phyloP scores from a whole-genome alignment of 106 monocot genomes.

The Cymbidium sinense region DNA sequence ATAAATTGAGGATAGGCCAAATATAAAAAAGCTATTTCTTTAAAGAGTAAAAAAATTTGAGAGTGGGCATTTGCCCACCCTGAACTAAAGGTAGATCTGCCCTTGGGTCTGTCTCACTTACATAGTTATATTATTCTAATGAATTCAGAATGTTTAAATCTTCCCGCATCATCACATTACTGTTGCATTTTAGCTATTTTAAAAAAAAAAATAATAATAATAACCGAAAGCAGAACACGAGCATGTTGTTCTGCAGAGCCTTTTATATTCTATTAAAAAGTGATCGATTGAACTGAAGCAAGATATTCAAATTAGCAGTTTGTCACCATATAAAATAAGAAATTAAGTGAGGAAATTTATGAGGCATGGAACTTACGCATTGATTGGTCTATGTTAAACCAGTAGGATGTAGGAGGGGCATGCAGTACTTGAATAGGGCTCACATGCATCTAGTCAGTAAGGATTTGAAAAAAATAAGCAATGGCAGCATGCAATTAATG shows the following conservation, averaged over 20 bases:
- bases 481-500: not conserved
- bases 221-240: not conserved
- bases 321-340: not conserved
- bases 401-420: too few relatives aligned
- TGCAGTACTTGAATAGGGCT: not conserved
- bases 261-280: too few relatives aligned
- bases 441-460: not conserved
- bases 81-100: not conserved
- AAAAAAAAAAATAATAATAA: too few relatives aligned
- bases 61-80: too few relatives aligned
- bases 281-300: not conserved
- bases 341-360: not conserved
- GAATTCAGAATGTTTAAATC: too few relatives aligned
- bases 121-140: not conserved
- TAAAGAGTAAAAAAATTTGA: too few relatives aligned
- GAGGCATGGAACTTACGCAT: not conserved
- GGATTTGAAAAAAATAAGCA: not conserved
- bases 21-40: too few relatives aligned
- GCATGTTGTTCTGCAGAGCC: not conserved
- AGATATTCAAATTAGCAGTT: not conserved
- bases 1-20: too few relatives aligned
- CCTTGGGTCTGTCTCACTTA: too few relatives aligned
- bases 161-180: not conserved
- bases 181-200: not conserved
- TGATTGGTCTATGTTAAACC: too few relatives aligned